Evolutionary conservation across 2,329 filamentous ascomycete genomes (phyloP), one percentile per base, ranked within the genome.

Genomic region (Claviceps monticola): DNA sequence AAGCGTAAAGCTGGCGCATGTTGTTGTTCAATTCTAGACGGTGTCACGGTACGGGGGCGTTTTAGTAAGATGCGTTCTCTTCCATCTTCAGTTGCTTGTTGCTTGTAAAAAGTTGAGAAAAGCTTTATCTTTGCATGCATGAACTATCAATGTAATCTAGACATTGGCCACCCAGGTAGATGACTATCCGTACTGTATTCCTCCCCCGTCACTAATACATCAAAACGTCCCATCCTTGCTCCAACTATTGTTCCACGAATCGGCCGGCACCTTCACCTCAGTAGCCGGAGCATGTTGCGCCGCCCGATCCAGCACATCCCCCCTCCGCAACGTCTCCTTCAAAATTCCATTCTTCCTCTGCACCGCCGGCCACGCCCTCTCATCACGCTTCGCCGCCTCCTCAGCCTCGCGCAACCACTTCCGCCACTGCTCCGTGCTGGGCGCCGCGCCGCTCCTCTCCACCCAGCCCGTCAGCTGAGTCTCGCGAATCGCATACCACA

Each of bases 401-500:
- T 73, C 64, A 0, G 77, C 76, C 57, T 76, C 69, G 4, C 59
- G 57, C 5, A 82, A 66, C 79, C 79, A 82, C 51, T 63, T 55
- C 46, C 69, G 67, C 78, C 79, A 82, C 53, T 74, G 66, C 0
- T 64, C 58, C 0, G 78, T 80, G 11, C 62, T 61, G 0, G 79
- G 78, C 0, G 76, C 74, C 0, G 75, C 73, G 13, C 74, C 71
- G 48, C 70, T 73, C 42, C 70, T 67, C 52, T 66, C 64, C 2
- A 78, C 73, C 79, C 79, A 83, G 3, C 71, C 71, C 0, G 68
- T 74, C 23, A 66, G 65, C 58, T 69, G 62, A 0, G 78, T 80
- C 58, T 76, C 74, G 13, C 73, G 68, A 46, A 82, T 78, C 2
- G 75, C 77, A 56, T 72, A 78, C 78, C 78, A 82, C 52, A 82